A percentile compares a stretch with the other conserved stretches of the same genome.
These are phyloP conservation scores for Xylaria sp. DNA, from an alignment of 2,329 filamentous ascomycete genomes.

Conservation along the genomic window DNA sequence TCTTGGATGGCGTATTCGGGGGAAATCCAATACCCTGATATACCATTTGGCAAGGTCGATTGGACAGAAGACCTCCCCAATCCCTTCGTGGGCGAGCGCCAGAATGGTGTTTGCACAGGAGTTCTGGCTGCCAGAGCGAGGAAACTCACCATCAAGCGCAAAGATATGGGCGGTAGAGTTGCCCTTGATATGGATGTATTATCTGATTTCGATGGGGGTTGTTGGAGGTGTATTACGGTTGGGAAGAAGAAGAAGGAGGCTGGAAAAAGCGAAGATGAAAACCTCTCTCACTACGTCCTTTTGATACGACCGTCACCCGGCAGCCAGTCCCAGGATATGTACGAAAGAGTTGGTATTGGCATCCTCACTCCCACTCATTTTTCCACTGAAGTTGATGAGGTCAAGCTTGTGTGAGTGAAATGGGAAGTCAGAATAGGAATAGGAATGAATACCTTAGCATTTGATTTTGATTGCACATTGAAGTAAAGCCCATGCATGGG, in stretches of 20 bases:
- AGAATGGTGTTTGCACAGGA: background rate
- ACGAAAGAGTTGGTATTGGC: conserved; percentile 11
- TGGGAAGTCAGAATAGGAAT: background rate
- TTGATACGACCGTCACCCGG: conserved; percentile 7
- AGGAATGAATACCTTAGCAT: background rate
- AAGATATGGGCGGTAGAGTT: background rate
- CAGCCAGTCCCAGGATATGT: background rate
- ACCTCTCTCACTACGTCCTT: background rate
- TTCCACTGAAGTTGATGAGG: conserved; percentile 8
- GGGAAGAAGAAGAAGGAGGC: background rate
- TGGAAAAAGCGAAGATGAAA: background rate
- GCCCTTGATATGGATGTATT: background rate
- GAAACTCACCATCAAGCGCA: background rate
- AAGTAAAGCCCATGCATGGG: background rate
- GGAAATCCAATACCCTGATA: conserved; percentile 6
- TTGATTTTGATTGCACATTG: background rate
- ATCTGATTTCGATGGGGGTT: background rate
- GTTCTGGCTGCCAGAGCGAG: background rate
- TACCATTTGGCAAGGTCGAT: conserved; percentile 11
- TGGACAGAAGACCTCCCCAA: conserved; percentile 14
- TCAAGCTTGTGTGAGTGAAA: conserved; percentile 31
- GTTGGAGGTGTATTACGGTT: conserved; percentile 12
- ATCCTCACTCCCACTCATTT: background rate
- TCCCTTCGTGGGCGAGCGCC: background rate
- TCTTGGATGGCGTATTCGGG: conserved; percentile 20